Evolutionary conservation across 495 filamentous ascomycete genomes (phyloP), one percentile per base, ranked within the genome.

Genomic region (Cercophora scortea): DNA sequence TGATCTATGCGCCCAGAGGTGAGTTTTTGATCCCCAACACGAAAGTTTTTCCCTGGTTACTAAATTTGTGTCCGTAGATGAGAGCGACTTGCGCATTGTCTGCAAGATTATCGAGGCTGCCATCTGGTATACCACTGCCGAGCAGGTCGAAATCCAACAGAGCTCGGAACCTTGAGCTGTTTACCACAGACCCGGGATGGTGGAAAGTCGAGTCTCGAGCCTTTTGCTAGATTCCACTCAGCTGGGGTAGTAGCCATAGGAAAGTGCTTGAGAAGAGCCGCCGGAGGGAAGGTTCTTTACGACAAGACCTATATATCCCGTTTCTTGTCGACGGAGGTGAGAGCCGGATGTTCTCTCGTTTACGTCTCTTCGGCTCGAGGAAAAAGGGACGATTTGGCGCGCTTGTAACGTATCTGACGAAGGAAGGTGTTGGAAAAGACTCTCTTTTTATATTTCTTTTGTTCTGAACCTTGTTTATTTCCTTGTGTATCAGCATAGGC

Each of bases 1-100:
- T 95, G 78, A 76, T 96, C 12, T 96, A 96, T 71, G 87, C 90
- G 19, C 89, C 90, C 0, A 73, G 86, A 42, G 71, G 70, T 55
- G 36, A 51, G 63, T 55, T 41, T n/a, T 44, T 3, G 17, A 44
- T 44, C 10, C 12, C 12, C 17, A 16, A 44, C 42, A 12, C 11
- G 2, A 4, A 41, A 41, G 38, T 43, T 4, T 38, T 41, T 35
- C n/a, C 32, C 4, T 17, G 11, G 15, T 11, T 47, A 12, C 34
- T 57, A 13, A 54, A 34, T 13, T 25, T 25, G 15, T 13, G 19
- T 17, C 13, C 32, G 10, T 39, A 71, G 68, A 80, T 39, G 77
- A 84, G 52, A 76, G 73, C 16, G 88, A 95, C 62, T 64, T 93
- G 12, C 73, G 76, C 32, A 75, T 82, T 34, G 78, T 91, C 3